Evolutionary conservation across 2,329 filamentous ascomycete species (phyloP).

Genomic region (Paecilomyces sp.): DNA sequence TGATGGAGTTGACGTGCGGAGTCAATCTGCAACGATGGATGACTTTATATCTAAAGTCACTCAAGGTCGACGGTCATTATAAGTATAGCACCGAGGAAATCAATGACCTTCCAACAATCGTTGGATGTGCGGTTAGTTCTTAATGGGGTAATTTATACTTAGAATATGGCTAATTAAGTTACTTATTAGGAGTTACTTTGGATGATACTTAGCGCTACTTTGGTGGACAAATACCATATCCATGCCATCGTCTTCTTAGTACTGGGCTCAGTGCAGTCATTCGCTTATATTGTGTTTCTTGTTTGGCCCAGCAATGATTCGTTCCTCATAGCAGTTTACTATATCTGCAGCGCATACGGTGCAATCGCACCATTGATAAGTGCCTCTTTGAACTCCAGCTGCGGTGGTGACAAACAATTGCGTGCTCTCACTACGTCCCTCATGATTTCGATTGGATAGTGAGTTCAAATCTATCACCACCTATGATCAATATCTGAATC

Average conservation of each 20-base stretch:
- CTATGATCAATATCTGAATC: background rate
- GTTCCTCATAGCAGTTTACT: constrained; percentile 2
- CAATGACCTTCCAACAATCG: constrained; percentile 2
- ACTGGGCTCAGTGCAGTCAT: background rate
- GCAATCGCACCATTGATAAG: background rate
- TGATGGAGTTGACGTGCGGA: constrained; percentile 1
- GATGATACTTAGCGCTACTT: background rate
- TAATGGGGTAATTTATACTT: background rate
- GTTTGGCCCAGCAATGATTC: background rate
- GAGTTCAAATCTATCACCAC: background rate
- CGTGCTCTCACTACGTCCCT: constrained; percentile 2
- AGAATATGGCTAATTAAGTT: background rate
- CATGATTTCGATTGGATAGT: constrained; percentile 2
- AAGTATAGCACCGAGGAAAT: constrained; percentile 1
- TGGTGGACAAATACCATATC: background rate
- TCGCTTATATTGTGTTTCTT: background rate
- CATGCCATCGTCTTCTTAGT: background rate
- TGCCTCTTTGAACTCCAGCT: constrained; percentile 1
- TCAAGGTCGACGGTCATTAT: constrained; percentile 1
- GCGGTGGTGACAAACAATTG: constrained; percentile 3
- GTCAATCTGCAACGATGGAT: constrained; percentile 3
- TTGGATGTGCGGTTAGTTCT: constrained; percentile 1
- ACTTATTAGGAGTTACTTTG: background rate
- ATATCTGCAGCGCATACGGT: constrained; percentile 1
- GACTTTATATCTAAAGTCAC: constrained; percentile 1